Percentiles rank a stretch among this genome's conserved stretches.
Conservation (phyloP, 169 alveolate genomes). For the Plasmodium inui region DNA sequence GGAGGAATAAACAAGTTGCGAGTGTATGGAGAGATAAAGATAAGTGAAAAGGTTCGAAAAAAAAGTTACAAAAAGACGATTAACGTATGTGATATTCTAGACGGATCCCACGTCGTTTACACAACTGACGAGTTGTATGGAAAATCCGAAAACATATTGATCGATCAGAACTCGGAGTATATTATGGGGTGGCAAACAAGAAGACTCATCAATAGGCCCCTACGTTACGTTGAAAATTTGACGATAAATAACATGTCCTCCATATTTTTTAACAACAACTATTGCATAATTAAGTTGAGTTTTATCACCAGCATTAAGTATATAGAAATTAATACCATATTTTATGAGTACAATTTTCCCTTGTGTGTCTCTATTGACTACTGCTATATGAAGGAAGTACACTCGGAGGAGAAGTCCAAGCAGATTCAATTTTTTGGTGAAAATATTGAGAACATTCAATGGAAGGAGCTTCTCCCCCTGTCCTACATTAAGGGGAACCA, state of each 20-base stretch:
- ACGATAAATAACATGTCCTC: slow-evolving; percentile 54
- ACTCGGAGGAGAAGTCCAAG: slow-evolving; percentile 51
- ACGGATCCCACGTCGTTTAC: slow-evolving; percentile 70
- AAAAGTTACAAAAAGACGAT: slow-evolving; percentile 65
- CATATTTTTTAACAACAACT: slow-evolving; percentile 52
- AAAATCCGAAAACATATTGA: slow-evolving; percentile 65
- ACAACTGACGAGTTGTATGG: slow-evolving; percentile 77
- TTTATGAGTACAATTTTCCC: slow-evolving; percentile 75
- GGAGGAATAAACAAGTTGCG: slow-evolving; percentile 78
- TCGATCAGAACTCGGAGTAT: slow-evolving; percentile 50
- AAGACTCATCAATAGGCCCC: slow-evolving; percentile 63
- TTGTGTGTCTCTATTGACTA: slow-evolving; percentile 63
- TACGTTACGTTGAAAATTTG: slow-evolving; percentile 73
- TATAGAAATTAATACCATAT: slow-evolving; percentile 73
- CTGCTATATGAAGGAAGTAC: slow-evolving; percentile 62
- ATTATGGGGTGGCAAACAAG: slow-evolving; percentile 77
- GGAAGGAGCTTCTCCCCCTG: slow-evolving; percentile 66
- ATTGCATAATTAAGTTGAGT: slow-evolving; percentile 74
- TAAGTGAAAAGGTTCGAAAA: slow-evolving; percentile 46
- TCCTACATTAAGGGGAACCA: slow-evolving; percentile 76
- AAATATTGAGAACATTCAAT: slow-evolving; percentile 51
- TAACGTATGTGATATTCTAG: slow-evolving; percentile 60
- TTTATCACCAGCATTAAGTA: slow-evolving; percentile 52
- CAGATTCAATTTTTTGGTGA: slow-evolving; percentile 60
- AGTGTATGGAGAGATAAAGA: slow-evolving; percentile 80